phyloP scores from a whole-genome alignment of 2,329 filamentous ascomycete species.

The Colletotrichum cordylinicola region DNA sequence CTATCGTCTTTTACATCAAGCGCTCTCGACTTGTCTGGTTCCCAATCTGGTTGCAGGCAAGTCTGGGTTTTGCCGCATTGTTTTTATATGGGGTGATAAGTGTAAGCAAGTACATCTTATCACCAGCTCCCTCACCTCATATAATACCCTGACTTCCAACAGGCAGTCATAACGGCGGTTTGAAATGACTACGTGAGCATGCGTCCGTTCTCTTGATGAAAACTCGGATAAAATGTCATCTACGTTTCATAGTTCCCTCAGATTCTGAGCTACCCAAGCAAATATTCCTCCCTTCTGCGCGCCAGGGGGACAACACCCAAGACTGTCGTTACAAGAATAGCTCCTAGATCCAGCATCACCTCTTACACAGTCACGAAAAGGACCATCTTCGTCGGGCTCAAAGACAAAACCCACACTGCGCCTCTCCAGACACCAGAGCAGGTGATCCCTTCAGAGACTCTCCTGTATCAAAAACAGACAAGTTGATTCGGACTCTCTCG shows the following conservation, averaged over 20 bases:
- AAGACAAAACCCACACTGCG: neutral
- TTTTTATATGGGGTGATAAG: neutral
- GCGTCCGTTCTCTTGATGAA: neutral
- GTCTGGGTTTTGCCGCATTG: neutral
- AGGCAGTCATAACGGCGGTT: rapidly evolving
- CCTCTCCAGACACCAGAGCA: neutral
- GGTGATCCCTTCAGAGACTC: neutral
- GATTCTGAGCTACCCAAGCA: neutral
- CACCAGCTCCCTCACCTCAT: neutral
- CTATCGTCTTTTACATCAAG: too few relatives aligned
- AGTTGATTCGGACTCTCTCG: neutral
- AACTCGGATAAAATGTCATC: neutral
- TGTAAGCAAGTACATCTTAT: neutral
- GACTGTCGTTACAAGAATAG: neutral
- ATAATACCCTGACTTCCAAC: neutral
- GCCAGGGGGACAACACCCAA: neutral
- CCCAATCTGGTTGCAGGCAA: neutral
- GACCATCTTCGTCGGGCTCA: neutral
- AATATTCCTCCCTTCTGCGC: neutral
- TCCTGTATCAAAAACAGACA: neutral
- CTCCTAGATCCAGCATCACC: neutral
- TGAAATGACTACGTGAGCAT: neutral
- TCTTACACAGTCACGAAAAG: neutral
- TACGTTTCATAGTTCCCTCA: neutral
- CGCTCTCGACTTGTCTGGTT: neutral